A percentile compares a stretch with the other conserved stretches of the same genome.
Evolutionary conservation across 306 rosid species (phyloP).

Genomic region (Quercus gilva): DNA sequence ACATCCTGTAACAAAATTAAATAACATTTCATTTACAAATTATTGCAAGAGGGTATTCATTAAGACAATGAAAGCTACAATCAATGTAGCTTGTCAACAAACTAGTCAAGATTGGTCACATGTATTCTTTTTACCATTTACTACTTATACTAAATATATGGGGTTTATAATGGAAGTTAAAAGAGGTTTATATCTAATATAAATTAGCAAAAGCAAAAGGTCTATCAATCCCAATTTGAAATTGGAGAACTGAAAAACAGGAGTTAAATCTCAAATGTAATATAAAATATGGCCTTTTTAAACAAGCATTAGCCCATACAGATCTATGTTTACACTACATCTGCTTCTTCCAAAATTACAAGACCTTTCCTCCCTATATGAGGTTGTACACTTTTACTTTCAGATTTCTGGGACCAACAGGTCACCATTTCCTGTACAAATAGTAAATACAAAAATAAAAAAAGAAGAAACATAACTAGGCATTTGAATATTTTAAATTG

Average conservation of each 20-base stretch:
- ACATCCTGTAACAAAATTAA: conserved; percentile 55
- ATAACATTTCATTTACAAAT: neutral
- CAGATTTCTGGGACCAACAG: too few species aligned
- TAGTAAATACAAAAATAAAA: too few species aligned
- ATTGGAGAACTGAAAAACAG: neutral
- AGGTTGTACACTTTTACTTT: too few species aligned
- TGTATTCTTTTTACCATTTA: too few species aligned
- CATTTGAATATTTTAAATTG: too few species aligned
- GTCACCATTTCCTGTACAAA: too few species aligned
- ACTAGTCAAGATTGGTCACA: too few species aligned
- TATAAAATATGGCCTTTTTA: neutral
- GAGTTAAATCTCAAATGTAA: neutral
- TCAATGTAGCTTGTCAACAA: too few species aligned
- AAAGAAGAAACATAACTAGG: too few species aligned
- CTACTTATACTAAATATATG: too few species aligned
- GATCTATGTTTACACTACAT: neutral
- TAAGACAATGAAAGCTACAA: conserved; percentile 1
- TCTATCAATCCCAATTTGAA: neutral
- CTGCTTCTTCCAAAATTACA: too few species aligned
- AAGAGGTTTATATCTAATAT: neutral
- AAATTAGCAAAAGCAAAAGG: neutral
- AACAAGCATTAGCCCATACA: neutral
- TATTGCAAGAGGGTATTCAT: neutral
- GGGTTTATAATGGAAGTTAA: neutral
- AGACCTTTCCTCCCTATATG: too few species aligned